A percentile compares a stretch with the other conserved stretches of the same genome.
These are phyloP conservation scores for Pythium aphanidermatum DNA, from an alignment of 352 stramenopile species.

Conservation along the genomic window DNA sequence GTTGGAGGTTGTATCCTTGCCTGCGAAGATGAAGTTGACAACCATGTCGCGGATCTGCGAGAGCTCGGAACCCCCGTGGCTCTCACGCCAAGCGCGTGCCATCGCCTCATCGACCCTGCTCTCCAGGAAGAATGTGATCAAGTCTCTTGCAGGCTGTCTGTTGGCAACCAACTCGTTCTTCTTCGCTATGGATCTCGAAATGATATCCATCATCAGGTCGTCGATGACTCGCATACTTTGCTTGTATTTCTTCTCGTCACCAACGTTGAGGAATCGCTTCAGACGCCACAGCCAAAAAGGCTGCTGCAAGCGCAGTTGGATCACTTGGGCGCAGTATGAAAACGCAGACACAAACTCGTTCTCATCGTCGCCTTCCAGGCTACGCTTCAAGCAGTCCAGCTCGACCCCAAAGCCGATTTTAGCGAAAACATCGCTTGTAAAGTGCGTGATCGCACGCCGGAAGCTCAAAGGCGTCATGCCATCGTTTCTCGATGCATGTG, in stretches of 20 bases:
- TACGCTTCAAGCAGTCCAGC: constrained; percentile 27
- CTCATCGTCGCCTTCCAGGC: constrained; percentile 7
- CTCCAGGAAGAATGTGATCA: constrained; percentile 33
- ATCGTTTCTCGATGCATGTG: neutral
- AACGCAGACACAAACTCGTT: constrained; percentile 17
- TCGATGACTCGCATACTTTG: constrained; percentile 36
- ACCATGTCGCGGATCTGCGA: constrained; percentile 67
- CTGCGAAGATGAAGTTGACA: constrained; percentile 68
- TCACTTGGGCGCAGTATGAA: constrained; percentile 7
- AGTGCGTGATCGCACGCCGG: constrained; percentile 15
- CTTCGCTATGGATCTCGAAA: constrained; percentile 35
- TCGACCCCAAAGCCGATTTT: constrained; percentile 59
- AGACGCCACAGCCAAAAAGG: constrained; percentile 32
- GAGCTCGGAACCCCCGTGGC: constrained; percentile 23
- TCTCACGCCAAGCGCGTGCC: constrained; percentile 2
- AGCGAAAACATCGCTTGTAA: constrained; percentile 51
- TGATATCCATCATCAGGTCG: constrained; percentile 40
- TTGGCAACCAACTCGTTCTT: constrained; percentile 5
- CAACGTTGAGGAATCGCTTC: constrained; percentile 29
- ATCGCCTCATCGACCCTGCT: constrained; percentile 25
- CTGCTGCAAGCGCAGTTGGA: constrained; percentile 25
- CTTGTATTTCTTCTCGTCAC: constrained; percentile 32
- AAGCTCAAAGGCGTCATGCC: constrained; percentile 5
- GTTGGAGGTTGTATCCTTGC: constrained; percentile 66
- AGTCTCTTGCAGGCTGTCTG: constrained; percentile 8